phyloP scores from a whole-genome alignment of 2,329 filamentous ascomycete species.

The Ophiostoma populinum region DNA sequence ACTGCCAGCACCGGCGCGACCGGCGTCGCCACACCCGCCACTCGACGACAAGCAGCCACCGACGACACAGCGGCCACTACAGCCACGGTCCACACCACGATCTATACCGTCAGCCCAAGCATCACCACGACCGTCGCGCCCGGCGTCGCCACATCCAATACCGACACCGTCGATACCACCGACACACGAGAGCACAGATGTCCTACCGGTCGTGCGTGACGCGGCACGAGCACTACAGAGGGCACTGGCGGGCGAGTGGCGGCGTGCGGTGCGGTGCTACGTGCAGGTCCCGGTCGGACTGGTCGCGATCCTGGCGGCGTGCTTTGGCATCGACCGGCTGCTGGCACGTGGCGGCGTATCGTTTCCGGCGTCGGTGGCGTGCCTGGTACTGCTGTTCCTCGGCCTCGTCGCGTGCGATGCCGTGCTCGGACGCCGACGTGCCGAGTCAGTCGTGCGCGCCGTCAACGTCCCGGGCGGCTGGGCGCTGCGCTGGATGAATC shows the following conservation, averaged over 20 bases:
- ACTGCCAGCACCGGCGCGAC: background rate
- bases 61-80: background rate
- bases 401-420: slow-evolving; percentile 28
- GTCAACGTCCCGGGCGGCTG: slow-evolving; percentile 40
- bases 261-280: slow-evolving; percentile 22
- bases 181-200: no score
- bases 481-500: slow-evolving; percentile 39
- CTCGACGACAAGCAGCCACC: background rate
- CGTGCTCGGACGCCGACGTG: slow-evolving; percentile 29
- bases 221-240: background rate
- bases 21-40: background rate
- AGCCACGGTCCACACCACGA: background rate
- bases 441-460: slow-evolving; percentile 27
- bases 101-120: background rate
- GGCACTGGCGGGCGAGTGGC: slow-evolving; percentile 14
- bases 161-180: background rate
- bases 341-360: slow-evolving; percentile 29
- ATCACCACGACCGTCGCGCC: background rate
- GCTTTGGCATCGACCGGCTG: slow-evolving; percentile 26
- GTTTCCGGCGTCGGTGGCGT: slow-evolving; percentile 43
- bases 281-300: slow-evolving; percentile 31
- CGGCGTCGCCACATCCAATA: background rate
- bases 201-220: slow-evolving; percentile 3
- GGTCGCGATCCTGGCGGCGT: slow-evolving; percentile 22
- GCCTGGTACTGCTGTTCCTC: slow-evolving; percentile 36